phyloP scores from a whole-genome alignment of 495 filamentous ascomycete species.

The Immersiella caudata region DNA sequence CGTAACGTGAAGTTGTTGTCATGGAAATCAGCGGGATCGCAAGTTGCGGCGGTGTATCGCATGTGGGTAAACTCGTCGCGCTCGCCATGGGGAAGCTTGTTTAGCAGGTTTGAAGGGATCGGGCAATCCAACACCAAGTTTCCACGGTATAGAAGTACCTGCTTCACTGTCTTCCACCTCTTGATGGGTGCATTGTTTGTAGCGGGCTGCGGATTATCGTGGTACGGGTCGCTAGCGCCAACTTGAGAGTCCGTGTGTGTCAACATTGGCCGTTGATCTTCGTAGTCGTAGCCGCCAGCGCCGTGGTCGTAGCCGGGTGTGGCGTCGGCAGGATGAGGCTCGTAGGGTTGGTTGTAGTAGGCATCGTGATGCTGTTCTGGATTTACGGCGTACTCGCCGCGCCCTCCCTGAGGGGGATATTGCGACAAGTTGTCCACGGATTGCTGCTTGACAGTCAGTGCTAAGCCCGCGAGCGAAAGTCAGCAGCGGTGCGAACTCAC shows the following conservation, averaged over 20 bases:
- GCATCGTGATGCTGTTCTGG: conserved; percentile 84
- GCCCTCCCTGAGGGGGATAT: conserved; percentile 65
- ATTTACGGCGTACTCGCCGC: conserved; percentile 70
- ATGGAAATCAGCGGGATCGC: conserved; percentile 88
- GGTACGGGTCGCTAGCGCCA: conserved; percentile 49
- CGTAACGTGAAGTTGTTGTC: conserved; percentile 88
- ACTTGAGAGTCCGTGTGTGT: conserved; percentile 49
- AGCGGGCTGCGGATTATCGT: conserved; percentile 52
- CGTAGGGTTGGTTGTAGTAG: conserved; percentile 82
- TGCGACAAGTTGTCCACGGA: conserved; percentile 77
- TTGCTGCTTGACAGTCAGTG: conserved; percentile 54
- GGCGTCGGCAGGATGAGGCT: conserved; percentile 64
- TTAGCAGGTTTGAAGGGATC: conserved; percentile 84
- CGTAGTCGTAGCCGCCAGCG: conserved; percentile 36
- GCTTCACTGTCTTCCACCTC: conserved; percentile 98
- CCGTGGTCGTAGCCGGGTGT: conserved; percentile 49
- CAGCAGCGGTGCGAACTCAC: conserved; percentile 48
- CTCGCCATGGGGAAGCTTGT: conserved; percentile 82
- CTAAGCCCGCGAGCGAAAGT: background rate
- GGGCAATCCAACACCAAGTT: conserved; percentile 98
- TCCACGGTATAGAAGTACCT: conserved; percentile 93
- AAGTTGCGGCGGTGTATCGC: conserved; percentile 96
- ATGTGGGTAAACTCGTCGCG: conserved; percentile 99
- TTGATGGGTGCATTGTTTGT: conserved; percentile 62
- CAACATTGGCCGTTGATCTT: conserved; percentile 56